Percentiles rank a stretch among this genome's conserved stretches.
These are phyloP conservation scores for Theileria luwenshuni DNA, from an alignment of 169 alveolate species.

Conservation along the genomic window DNA sequence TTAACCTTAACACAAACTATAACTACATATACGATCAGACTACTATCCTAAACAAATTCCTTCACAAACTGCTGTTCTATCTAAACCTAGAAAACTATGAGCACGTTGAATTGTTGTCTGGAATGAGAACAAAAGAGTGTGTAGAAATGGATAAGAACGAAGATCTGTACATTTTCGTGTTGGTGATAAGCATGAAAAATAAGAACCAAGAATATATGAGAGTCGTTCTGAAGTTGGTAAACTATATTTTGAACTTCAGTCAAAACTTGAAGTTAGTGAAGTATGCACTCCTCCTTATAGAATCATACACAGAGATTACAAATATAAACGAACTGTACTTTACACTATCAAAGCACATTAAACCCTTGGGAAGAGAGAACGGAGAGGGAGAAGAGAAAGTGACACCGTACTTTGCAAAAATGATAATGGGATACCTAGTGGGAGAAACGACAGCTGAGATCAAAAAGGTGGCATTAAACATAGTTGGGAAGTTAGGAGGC, in stretches of 20 bases:
- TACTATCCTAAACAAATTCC: background rate
- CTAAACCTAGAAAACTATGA: slow-evolving; percentile 1
- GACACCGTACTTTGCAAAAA: slow-evolving; percentile 30
- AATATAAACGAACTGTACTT: slow-evolving; percentile 16
- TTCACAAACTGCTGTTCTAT: slow-evolving; percentile 3
- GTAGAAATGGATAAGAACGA: slow-evolving; percentile 4
- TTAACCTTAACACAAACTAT: background rate
- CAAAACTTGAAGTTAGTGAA: background rate
- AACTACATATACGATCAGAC: slow-evolving; percentile 9
- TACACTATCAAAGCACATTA: slow-evolving; percentile 13
- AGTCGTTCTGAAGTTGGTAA: slow-evolving; percentile 8
- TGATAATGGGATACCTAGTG: slow-evolving; percentile 11
- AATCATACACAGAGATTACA: slow-evolving; percentile 20
- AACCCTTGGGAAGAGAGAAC: slow-evolving; percentile 1
- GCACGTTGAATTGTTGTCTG: background rate
- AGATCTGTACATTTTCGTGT: slow-evolving; percentile 3
- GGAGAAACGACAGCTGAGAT: background rate
- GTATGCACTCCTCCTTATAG: slow-evolving; percentile 6
- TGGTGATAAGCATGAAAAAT: slow-evolving; percentile 16
- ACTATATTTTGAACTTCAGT: background rate
- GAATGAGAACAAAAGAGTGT: background rate
- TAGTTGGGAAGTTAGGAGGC: slow-evolving; percentile 1
- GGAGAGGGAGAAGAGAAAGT: slow-evolving; percentile 25
- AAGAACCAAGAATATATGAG: background rate
- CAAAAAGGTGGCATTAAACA: background rate